phyloP scores from a whole-genome alignment of 2,329 filamentous ascomycete genomes.

The Talaromyces sp. region DNA sequence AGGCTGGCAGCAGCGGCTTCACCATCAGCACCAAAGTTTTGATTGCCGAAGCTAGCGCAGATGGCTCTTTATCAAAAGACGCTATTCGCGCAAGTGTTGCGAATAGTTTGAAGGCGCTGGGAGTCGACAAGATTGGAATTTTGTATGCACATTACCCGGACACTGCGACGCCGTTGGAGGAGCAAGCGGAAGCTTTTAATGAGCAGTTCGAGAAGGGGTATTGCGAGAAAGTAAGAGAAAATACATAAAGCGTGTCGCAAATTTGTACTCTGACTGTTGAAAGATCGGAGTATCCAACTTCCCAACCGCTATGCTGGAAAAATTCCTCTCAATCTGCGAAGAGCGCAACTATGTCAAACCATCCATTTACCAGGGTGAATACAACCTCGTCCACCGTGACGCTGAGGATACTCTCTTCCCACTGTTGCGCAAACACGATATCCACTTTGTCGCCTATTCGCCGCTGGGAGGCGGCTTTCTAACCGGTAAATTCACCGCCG shows the following conservation, averaged over 20 bases:
- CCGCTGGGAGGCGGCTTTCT: conserved; percentile 37
- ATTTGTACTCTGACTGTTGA: not conserved
- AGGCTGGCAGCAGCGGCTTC: conserved; percentile 23
- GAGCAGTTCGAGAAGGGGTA: conserved; percentile 20
- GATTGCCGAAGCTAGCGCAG: not conserved
- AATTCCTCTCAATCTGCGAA: conserved; percentile 34
- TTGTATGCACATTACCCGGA: conserved; percentile 40
- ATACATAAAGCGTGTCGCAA: no score
- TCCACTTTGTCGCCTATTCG: conserved; percentile 28
- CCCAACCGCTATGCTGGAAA: conserved; percentile 27
- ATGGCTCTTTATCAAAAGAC: not conserved
- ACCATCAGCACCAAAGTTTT: conserved; percentile 36
- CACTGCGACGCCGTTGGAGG: conserved; percentile 32
- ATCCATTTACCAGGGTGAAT: conserved; percentile 41
- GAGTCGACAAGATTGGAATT: conserved; percentile 1
- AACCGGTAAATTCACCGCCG: conserved; percentile 31
- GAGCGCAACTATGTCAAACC: conserved; percentile 37
- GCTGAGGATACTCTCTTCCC: conserved; percentile 38
- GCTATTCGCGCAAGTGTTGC: conserved; percentile 28
- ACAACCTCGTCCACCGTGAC: conserved; percentile 37
- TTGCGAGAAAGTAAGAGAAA: conserved; percentile 22
- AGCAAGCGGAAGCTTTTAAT: conserved; percentile 35
- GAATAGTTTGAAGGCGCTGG: conserved; percentile 25
- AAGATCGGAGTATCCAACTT: conserved; percentile 43
- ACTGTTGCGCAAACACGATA: conserved; percentile 32